Base-by-base conservation (phyloP, 495 filamentous ascomycete species). In the Clavariopsis aquatica region DNA sequence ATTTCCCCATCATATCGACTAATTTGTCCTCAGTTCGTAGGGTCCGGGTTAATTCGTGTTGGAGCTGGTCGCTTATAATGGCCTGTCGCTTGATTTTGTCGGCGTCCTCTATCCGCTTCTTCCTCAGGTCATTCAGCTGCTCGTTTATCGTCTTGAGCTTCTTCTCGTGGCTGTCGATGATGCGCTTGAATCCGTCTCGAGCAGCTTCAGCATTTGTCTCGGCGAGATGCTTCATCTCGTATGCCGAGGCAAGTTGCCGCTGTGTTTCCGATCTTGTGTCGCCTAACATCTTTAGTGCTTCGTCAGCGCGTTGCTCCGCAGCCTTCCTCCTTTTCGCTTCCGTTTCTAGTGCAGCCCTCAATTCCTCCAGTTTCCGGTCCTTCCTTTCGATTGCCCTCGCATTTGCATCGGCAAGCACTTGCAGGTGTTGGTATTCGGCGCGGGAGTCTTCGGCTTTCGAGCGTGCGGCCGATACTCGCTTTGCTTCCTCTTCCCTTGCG, bases 311-410 rank as follows among this genome's bases (percentile, higher is more conserved):
- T 34, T 64, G 41, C 52, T 71, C 69, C 1, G 69, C 69, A 0
- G 43, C 49, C 23, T 53, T 62, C 22, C 69, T 49, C n/a, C 69
- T 28, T 38, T 59, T 46, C 24, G 52, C 9, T 41, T 71, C 69
- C 10, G 36, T 26, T 10, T 71, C 69, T 24, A 71, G 58, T 1
- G 60, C 34, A n/a, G 69, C 65, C 49, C 63, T 65, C 38, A 71
- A 46, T 29, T 71, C 69, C 10, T 65, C 65, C 5, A 71, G 13
- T 34, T 71, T 71, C 29, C 69, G 54, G 26, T 71, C 69, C 51
- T 68, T 71, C 17, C 69, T 49, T 31, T 71, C 69, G 10, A 71
- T 52, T 1, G 65, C 57, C 22, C 65, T 31, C 17, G 55, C 56
- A 47, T 71, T 71, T 17, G 69, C 56, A 36, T 68, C 69, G 34